These are phyloP conservation scores for Yamadazyma atlantica DNA, from an alignment of 1,139 yeast genomes.

Conservation along the genomic window DNA sequence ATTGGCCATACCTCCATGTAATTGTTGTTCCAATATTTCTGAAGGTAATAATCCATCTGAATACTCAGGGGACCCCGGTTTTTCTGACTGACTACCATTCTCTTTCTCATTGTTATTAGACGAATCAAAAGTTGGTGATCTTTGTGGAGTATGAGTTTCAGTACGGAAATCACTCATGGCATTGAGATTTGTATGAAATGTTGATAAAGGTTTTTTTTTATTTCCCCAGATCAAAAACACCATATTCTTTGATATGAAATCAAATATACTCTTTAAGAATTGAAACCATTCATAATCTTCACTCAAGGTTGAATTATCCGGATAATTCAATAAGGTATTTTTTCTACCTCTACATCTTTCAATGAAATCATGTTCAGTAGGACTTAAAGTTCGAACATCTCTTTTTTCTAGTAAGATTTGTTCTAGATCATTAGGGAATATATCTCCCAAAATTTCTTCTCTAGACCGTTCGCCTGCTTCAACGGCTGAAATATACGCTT, in stretches of 20 bases:
- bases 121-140: not conserved
- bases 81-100: too few species aligned
- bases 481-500: constrained; percentile 87
- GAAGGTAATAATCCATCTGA: constrained; percentile 38
- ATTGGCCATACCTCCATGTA: constrained; percentile 38
- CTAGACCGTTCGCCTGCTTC: constrained; percentile 70
- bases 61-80: too few species aligned
- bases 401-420: constrained; percentile 31
- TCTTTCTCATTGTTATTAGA: not conserved
- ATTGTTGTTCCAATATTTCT: constrained; percentile 48
- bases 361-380: constrained; percentile 71
- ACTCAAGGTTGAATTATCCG: constrained; percentile 43
- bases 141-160: not conserved
- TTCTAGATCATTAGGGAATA: constrained; percentile 70
- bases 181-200: constrained; percentile 3
- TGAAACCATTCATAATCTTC: constrained; percentile 35
- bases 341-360: constrained; percentile 69
- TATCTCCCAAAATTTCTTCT: constrained; percentile 69
- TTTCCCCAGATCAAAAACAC: constrained; percentile 73
- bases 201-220: constrained; percentile 27
- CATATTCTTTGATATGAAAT: constrained; percentile 74
- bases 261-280: constrained; percentile 62
- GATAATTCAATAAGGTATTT: constrained; percentile 53
- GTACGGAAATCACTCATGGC: constrained; percentile 5
- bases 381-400: constrained; percentile 43